Evolutionary conservation across 768 basidiomycete species (phyloP).

Genomic region (Kwoniella dejecticola): DNA sequence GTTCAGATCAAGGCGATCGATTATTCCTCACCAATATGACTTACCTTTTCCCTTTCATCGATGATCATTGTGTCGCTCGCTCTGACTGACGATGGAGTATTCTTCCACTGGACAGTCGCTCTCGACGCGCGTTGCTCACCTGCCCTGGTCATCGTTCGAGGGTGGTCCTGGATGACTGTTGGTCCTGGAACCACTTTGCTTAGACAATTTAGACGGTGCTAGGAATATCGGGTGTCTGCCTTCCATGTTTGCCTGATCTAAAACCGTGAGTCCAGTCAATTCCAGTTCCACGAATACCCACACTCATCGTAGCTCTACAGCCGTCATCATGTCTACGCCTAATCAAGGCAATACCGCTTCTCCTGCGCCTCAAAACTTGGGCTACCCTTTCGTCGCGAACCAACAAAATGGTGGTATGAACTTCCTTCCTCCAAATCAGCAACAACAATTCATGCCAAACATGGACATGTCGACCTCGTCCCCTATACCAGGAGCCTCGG

Average conservation of each 20-base stretch:
- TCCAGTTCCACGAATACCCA: neutral
- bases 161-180: too few species aligned
- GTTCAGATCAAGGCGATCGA: too few species aligned
- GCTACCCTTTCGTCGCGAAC: constrained; percentile 12
- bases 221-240: neutral
- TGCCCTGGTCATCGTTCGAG: too few species aligned
- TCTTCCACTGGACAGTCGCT: too few species aligned
- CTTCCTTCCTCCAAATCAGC: constrained; percentile 19
- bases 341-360: constrained; percentile 15
- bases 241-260: constrained; percentile 1
- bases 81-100: too few species aligned
- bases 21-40: too few species aligned
- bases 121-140: too few species aligned
- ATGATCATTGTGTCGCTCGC: too few species aligned
- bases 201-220: neutral
- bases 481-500: constrained; percentile 26
- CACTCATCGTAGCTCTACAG: neutral
- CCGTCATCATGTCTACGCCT: constrained; percentile 13
- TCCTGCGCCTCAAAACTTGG: constrained; percentile 7
- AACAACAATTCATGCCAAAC: constrained; percentile 23
- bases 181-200: too few species aligned
- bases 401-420: constrained; percentile 15
- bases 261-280: neutral
- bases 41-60: too few species aligned
- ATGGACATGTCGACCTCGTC: constrained; percentile 29